Conservation (phyloP, 306 rosid species). For the Sindora glabra region DNA sequence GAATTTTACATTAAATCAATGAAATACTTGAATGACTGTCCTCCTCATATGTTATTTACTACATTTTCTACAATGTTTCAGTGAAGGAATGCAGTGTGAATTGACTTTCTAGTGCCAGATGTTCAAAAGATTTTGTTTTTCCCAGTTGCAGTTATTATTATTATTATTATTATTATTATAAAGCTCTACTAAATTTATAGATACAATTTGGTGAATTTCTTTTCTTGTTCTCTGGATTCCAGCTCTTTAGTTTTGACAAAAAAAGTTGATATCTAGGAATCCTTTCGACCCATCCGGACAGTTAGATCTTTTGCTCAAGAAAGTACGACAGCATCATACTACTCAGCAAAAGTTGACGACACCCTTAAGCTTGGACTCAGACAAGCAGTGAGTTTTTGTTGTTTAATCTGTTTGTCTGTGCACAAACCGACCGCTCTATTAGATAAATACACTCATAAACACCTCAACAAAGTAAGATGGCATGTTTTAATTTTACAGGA, state of each 20-base stretch:
- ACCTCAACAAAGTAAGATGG: not conserved
- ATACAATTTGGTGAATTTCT: not conserved
- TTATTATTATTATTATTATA: too few species aligned
- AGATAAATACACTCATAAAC: too few species aligned
- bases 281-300: slow-evolving; percentile 41
- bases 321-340: slow-evolving; percentile 20
- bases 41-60: too few species aligned
- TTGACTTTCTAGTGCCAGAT: too few species aligned
- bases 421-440: too few species aligned
- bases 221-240: not conserved
- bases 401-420: not conserved
- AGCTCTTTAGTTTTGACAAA: not conserved
- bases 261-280: slow-evolving; percentile 21
- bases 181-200: too few species aligned
- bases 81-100: too few species aligned
- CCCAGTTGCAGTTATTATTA: too few species aligned
- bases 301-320: slow-evolving; percentile 47
- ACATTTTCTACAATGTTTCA: too few species aligned
- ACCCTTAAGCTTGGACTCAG: slow-evolving; percentile 34
- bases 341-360: slow-evolving; percentile 40
- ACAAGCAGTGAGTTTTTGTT: slow-evolving; percentile 35
- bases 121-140: too few species aligned
- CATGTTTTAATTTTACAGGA: slow-evolving; percentile 11
- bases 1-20: too few species aligned
- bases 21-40: not conserved